Conservation (phyloP, 257 asterid genomes). For the Marsdenia floribunda region DNA sequence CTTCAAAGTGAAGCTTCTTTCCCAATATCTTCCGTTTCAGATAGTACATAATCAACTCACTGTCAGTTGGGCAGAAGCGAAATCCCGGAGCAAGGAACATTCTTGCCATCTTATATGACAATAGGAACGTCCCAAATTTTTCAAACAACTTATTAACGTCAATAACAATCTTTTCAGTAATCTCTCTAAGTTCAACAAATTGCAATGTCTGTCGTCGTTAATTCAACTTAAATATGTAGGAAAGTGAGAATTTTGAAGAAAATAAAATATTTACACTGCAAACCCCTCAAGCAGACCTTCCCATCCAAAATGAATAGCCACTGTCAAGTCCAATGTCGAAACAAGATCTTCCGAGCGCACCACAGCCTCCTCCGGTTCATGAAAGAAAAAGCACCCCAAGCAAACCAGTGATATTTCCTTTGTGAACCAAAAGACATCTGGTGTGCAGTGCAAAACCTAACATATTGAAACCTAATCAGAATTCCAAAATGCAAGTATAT, state of each 20-base stretch:
- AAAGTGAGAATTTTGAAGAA: not conserved
- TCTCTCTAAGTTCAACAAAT: constrained; percentile 13
- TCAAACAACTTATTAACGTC: constrained; percentile 16
- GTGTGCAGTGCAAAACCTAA: constrained; percentile 58
- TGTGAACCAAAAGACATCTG: constrained; percentile 91
- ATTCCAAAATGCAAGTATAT: constrained; percentile 12
- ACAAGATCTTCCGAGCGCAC: constrained; percentile 52
- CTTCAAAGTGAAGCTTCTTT: constrained; percentile 52
- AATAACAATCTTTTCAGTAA: constrained; percentile 9
- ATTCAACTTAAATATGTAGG: not conserved
- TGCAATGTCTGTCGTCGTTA: not conserved
- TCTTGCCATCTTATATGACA: constrained; percentile 31
- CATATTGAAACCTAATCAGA: constrained; percentile 33
- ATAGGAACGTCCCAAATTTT: constrained; percentile 13
- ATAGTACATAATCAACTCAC: constrained; percentile 68
- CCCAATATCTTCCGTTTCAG: constrained; percentile 72
- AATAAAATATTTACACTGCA: constrained; percentile 18
- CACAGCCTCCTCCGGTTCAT: constrained; percentile 69
- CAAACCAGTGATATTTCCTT: constrained; percentile 56
- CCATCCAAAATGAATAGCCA: constrained; percentile 13
- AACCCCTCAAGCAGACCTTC: constrained; percentile 16
- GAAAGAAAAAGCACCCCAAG: constrained; percentile 65
- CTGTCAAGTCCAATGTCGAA: constrained; percentile 88
- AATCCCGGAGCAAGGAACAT: constrained; percentile 69
- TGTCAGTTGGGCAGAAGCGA: constrained; percentile 89